Conservation (phyloP, 192 early-diverging fungal genomes). For the Spizellomyces sp. region DNA sequence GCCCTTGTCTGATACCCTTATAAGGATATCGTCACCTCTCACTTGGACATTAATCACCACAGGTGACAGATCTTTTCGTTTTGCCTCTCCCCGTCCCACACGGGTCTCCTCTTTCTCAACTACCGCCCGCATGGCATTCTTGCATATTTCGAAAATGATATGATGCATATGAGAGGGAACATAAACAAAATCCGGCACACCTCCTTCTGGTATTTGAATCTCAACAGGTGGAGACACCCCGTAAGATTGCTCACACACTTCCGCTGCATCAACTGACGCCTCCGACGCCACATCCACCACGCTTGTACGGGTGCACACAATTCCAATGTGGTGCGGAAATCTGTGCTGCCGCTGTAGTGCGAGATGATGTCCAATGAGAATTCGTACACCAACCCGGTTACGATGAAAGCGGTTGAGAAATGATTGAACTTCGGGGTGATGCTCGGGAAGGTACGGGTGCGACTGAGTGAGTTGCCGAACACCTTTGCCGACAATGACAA, state of each 20-base stretch:
- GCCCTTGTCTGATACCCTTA: slow-evolving; percentile 92
- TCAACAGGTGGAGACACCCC: slow-evolving; percentile 67
- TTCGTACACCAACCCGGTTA: slow-evolving; percentile 90
- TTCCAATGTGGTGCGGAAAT: slow-evolving; percentile 74
- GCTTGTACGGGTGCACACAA: slow-evolving; percentile 86
- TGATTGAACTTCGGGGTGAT: slow-evolving; percentile 69
- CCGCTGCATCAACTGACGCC: slow-evolving; percentile 85
- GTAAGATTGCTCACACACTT: slow-evolving; percentile 87
- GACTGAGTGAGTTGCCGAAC: not conserved
- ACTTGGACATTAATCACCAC: slow-evolving; percentile 66
- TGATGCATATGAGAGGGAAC: slow-evolving; percentile 91
- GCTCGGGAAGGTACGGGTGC: slow-evolving; percentile 26
- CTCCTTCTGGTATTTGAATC: slow-evolving; percentile 46
- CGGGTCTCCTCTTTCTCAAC: slow-evolving; percentile 66
- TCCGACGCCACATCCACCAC: slow-evolving; percentile 78
- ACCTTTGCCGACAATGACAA: slow-evolving; percentile 33
- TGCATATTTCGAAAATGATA: slow-evolving; percentile 94
- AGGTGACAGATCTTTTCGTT: not conserved
- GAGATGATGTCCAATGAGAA: slow-evolving; percentile 79
- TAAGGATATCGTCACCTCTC: slow-evolving; percentile 75
- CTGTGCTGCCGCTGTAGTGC: slow-evolving; percentile 17
- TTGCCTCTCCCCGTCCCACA: not conserved
- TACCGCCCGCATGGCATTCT: slow-evolving; percentile 93
- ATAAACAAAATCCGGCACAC: slow-evolving; percentile 76
- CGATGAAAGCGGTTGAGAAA: slow-evolving; percentile 94